These are phyloP conservation scores for Suhomyces bokatorum DNA, from an alignment of 1,139 yeast genomes.

Conservation along the genomic window DNA sequence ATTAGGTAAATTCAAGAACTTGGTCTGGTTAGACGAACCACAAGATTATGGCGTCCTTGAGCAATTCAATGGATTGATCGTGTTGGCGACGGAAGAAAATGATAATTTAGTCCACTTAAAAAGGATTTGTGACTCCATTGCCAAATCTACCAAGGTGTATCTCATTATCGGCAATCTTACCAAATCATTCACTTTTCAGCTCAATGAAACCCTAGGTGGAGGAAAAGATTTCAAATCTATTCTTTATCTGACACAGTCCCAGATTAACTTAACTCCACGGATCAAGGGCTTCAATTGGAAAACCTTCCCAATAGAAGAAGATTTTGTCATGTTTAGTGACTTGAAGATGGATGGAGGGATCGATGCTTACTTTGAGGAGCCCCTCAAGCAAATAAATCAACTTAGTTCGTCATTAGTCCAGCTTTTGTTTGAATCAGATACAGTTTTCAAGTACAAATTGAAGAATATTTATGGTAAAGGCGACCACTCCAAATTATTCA, in stretches of 20 bases:
- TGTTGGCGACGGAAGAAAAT: conserved; percentile 30
- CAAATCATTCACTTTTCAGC: conserved; percentile 29
- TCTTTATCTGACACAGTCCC: conserved; percentile 22
- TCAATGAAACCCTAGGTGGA: conserved; percentile 27
- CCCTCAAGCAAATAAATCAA: conserved; percentile 34
- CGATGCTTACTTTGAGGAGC: conserved; percentile 35
- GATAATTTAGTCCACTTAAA: conserved; percentile 14
- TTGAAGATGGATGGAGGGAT: conserved; percentile 19
- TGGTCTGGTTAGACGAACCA: conserved; percentile 52
- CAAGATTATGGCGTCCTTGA: conserved; percentile 13
- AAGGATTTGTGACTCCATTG: conserved; percentile 6
- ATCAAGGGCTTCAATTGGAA: conserved; percentile 36
- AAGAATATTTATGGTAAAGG: conserved; percentile 45
- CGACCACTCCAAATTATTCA: conserved; percentile 35
- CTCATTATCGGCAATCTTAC: conserved; percentile 35
- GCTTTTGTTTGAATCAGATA: conserved; percentile 19
- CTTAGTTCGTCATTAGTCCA: conserved; percentile 29
- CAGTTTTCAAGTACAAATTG: conserved; percentile 28
- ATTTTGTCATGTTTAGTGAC: conserved; percentile 15
- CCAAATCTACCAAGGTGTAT: conserved; percentile 19
- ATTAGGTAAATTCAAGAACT: conserved; percentile 56
- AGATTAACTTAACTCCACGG: conserved; percentile 13
- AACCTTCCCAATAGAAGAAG: conserved; percentile 34
- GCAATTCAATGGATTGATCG: conserved; percentile 36
- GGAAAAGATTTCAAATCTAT: conserved; percentile 13